Conservation (phyloP, 1,284 basidiomycete species). For the Coniophora puteana region DNA sequence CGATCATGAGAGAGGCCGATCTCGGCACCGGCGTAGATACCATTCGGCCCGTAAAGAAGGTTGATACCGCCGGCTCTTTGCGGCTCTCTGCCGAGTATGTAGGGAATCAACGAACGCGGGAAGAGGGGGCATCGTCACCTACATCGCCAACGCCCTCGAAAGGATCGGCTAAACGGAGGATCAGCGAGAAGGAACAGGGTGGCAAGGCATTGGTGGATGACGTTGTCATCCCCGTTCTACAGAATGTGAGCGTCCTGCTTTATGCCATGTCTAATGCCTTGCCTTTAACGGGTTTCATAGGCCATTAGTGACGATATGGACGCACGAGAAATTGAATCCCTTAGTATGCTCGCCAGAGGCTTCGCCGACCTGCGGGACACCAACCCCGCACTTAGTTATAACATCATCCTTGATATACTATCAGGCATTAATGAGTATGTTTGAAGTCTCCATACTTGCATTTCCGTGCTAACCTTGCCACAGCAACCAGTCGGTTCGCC, state of each 20-base stretch:
- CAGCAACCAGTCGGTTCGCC: slow-evolving; percentile 70
- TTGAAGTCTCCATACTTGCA: slow-evolving; percentile 2
- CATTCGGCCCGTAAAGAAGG: slow-evolving; percentile 89
- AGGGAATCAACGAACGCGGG: slow-evolving; percentile 59
- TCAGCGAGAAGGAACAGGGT: slow-evolving; percentile 60
- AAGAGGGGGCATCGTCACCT: slow-evolving; percentile 39
- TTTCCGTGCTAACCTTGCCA: slow-evolving; percentile 3
- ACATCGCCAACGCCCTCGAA: slow-evolving; percentile 44
- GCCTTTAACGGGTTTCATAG: slow-evolving; percentile 43
- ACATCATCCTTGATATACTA: slow-evolving; percentile 85
- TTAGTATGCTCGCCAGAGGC: slow-evolving; percentile 87
- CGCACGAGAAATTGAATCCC: slow-evolving; percentile 82
- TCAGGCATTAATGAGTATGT: slow-evolving; percentile 87
- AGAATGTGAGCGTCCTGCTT: slow-evolving; percentile 47
- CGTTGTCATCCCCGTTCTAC: slow-evolving; percentile 74
- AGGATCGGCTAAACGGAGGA: slow-evolving; percentile 39
- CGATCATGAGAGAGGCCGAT: slow-evolving; percentile 76
- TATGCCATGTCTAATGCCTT: slow-evolving; percentile 13
- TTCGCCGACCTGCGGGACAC: slow-evolving; percentile 80
- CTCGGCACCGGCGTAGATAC: slow-evolving; percentile 84
- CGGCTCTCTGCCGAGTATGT: slow-evolving; percentile 79
- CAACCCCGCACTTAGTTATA: slow-evolving; percentile 84
- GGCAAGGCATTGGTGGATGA: slow-evolving; percentile 76
- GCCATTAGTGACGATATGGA: slow-evolving; percentile 81
- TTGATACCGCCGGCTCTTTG: slow-evolving; percentile 78